These are phyloP conservation scores for Aspergillus diversus DNA, from an alignment of 495 filamentous ascomycete species.

Conservation along the genomic window DNA sequence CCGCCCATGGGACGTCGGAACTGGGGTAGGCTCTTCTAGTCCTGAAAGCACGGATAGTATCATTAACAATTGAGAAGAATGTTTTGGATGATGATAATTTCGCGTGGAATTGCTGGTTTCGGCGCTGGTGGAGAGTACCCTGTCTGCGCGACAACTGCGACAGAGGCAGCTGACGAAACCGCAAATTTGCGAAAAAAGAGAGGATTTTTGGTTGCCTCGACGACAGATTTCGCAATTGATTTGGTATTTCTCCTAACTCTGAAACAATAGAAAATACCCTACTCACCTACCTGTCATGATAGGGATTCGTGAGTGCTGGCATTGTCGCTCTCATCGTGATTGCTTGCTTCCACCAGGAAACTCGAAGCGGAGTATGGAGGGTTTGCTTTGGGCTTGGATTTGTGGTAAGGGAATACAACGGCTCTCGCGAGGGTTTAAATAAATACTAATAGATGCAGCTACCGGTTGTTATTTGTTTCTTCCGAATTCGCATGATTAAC, in stretches of 20 bases:
- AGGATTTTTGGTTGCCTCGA: constrained; percentile 37
- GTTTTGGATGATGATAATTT: constrained; percentile 60
- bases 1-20: constrained; percentile 29
- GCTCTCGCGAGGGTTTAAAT: too few species aligned
- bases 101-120: constrained; percentile 56
- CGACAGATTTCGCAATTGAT: constrained; percentile 40
- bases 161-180: constrained; percentile 51
- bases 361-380: constrained; percentile 38
- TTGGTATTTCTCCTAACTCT: constrained; percentile 19
- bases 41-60: background rate
- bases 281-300: background rate
- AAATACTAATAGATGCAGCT: constrained; percentile 22
- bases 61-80: constrained; percentile 28
- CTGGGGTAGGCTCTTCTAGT: background rate
- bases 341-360: constrained; percentile 30
- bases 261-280: background rate
- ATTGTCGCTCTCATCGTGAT: constrained; percentile 39
- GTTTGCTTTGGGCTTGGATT: constrained; percentile 40
- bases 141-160: constrained; percentile 46
- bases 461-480: constrained; percentile 40
- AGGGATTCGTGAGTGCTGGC: constrained; percentile 37
- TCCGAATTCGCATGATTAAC: constrained; percentile 43
- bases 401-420: constrained; percentile 29
- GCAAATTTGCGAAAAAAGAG: constrained; percentile 29
- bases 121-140: constrained; percentile 55